Conservation (phyloP, 1,284 basidiomycete genomes). For the Peniophora sp. region DNA sequence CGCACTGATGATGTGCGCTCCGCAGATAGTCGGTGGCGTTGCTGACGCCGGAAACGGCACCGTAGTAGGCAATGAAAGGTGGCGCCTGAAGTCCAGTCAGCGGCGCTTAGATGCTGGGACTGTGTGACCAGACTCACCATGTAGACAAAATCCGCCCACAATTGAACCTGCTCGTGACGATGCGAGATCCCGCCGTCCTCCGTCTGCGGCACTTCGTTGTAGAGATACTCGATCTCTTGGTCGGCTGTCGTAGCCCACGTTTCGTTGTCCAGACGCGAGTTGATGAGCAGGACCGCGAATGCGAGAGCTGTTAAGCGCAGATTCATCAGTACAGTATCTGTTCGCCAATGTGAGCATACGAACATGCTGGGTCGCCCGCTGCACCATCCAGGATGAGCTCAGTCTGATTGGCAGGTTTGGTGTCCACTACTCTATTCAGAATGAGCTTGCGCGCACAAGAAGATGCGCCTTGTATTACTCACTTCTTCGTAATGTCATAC, state of each 20-base stretch:
- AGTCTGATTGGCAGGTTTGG: not conserved
- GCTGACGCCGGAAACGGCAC: conserved; percentile 34
- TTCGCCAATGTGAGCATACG: too few species aligned
- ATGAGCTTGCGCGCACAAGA: not conserved
- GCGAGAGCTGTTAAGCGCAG: conserved; percentile 22
- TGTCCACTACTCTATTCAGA: not conserved
- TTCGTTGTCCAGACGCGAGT: conserved; percentile 26
- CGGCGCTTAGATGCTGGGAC: too few species aligned
- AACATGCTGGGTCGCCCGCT: not conserved
- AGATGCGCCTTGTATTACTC: conserved; percentile 5
- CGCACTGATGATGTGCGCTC: conserved; percentile 58
- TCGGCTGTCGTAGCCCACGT: conserved; percentile 43
- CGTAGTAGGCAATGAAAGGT: conserved; percentile 76
- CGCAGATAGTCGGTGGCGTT: conserved; percentile 40
- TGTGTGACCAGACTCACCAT: conserved; percentile 40
- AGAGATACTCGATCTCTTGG: conserved; percentile 52
- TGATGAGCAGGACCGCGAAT: conserved; percentile 52
- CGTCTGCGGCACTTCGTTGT: conserved; percentile 48
- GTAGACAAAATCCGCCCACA: conserved; percentile 59
- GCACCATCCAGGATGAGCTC: not conserved
- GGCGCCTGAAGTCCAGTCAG: too few species aligned
- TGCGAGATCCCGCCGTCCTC: conserved; percentile 62
- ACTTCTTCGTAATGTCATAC: conserved; percentile 31
- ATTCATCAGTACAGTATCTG: too few species aligned
- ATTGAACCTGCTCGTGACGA: conserved; percentile 39